These are phyloP conservation scores for Termitomyces sp. DNA, from an alignment of 768 basidiomycete genomes.

Conservation along the genomic window DNA sequence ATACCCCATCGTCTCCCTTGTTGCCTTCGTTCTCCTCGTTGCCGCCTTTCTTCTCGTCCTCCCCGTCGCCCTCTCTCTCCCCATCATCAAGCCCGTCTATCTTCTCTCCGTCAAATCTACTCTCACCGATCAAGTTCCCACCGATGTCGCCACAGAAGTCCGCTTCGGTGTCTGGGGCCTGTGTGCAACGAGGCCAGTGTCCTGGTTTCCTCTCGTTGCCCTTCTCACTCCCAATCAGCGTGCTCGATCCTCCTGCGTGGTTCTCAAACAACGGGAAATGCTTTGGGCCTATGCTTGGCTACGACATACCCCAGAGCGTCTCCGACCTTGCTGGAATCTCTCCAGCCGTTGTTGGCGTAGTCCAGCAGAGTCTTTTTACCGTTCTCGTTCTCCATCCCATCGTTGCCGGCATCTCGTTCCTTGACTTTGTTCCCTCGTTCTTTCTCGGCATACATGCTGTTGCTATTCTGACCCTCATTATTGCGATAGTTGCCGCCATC, in stretches of 20 bases:
- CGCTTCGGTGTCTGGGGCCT: constrained; percentile 83
- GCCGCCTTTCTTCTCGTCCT: constrained; percentile 68
- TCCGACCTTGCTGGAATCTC: constrained; percentile 40
- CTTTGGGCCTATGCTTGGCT: constrained; percentile 63
- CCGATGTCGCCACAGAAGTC: constrained; percentile 53
- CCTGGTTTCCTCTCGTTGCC: background rate
- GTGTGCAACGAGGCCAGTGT: constrained; percentile 43
- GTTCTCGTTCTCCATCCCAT: constrained; percentile 70
- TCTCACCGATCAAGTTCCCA: constrained; percentile 26
- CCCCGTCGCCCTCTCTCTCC: constrained; percentile 68
- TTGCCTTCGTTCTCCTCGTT: constrained; percentile 47
- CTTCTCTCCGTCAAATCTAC: constrained; percentile 45
- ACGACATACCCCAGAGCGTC: constrained; percentile 49
- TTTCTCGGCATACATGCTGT: constrained; percentile 54
- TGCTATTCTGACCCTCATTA: constrained; percentile 54
- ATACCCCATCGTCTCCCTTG: constrained; percentile 42
- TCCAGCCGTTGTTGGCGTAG: constrained; percentile 33
- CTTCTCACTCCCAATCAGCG: constrained; percentile 14
- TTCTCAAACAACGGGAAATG: constrained; percentile 44
- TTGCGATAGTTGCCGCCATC: constrained; percentile 52
- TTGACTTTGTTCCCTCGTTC: constrained; percentile 47
- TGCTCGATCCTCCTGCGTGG: constrained; percentile 29
- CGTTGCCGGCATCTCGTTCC: constrained; percentile 51
- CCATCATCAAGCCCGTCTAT: constrained; percentile 69
- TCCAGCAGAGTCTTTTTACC: constrained; percentile 44